Evolutionary conservation across 495 filamentous ascomycete genomes (phyloP), one percentile per base, ranked within the genome.

Genomic region (Collariella sp.): DNA sequence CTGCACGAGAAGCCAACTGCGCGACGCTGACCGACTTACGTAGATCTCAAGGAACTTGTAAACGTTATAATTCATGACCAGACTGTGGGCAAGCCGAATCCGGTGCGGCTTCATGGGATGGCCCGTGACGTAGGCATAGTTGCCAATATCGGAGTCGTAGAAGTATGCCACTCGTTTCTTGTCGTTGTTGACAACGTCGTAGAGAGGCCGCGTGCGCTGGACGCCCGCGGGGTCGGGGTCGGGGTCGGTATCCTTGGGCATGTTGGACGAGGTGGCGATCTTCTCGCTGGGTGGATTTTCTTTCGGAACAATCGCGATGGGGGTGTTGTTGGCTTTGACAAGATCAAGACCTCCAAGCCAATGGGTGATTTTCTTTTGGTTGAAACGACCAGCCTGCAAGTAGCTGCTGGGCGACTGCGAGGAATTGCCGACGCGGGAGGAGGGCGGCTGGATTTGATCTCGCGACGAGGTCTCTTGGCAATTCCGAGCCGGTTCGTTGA

Each of bases 31-130:
- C 18, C 31, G 23, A 79, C 87, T 76, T 72, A 95, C 91, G 62
- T 97, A 99, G 16, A 99, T 96, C 62, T 99, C 93, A 83, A 99
- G 94, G 66, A 94, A 94, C 72, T 95, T 95, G 72, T 97, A 99
- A 0, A 96, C 80, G 22, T 88, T 87, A 73, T 96, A 97, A 70
- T 99, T 97, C 93, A 99, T 97, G 50, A 99, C 91, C 69, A 99
- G 70, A 60, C 85, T 90, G 75, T 99, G 93, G 38, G 93, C 89
- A 79, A 99, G 85, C 59, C 93, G 83, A 70, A 99, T 97, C 42
- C 93, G 84, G 74, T 98, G 93, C 15, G 93, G 93, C 75, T 99
- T 99, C 93, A 99, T 99, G 16, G 93, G 93, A 74, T 99, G 93
- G 23, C 93, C 93, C 18, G 93, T 90, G 56, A 95, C 88, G 67